A percentile compares a stretch with the other conserved stretches of the same genome.
Conservation (phyloP, 2,329 filamentous ascomycete species). For the Juglanconis sp. region DNA sequence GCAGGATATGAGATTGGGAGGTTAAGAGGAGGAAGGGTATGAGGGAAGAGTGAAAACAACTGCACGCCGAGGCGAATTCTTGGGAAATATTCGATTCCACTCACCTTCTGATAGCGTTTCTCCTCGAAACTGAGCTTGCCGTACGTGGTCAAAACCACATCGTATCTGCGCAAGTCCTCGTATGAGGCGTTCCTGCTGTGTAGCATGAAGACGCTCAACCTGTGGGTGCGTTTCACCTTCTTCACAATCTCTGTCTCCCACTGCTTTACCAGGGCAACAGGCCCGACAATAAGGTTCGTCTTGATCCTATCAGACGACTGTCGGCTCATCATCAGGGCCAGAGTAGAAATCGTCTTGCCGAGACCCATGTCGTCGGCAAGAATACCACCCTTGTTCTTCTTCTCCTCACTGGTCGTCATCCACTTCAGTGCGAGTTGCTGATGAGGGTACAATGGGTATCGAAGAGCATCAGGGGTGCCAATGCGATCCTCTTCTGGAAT, state of each 20-base stretch:
- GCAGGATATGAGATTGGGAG: not conserved
- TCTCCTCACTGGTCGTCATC: slow-evolving; percentile 72
- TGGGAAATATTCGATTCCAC: not conserved
- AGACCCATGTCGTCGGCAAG: slow-evolving; percentile 80
- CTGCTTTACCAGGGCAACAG: slow-evolving; percentile 75
- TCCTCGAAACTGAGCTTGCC: slow-evolving; percentile 67
- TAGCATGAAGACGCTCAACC: slow-evolving; percentile 64
- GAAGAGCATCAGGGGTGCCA: slow-evolving; percentile 67
- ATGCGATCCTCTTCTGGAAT: slow-evolving; percentile 60
- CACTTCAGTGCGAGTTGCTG: slow-evolving; percentile 76
- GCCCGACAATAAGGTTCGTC: slow-evolving; percentile 80
- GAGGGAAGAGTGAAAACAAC: not conserved
- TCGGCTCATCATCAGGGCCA: slow-evolving; percentile 71
- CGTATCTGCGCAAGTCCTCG: slow-evolving; percentile 59
- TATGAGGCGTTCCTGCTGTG: slow-evolving; percentile 65
- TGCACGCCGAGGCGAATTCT: not conserved
- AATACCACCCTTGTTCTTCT: slow-evolving; percentile 74
- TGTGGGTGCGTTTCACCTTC: slow-evolving; percentile 60
- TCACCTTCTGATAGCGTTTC: slow-evolving; percentile 52
- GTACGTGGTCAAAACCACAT: slow-evolving; percentile 78
- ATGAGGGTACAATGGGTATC: slow-evolving; percentile 70
- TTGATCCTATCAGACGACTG: slow-evolving; percentile 57
- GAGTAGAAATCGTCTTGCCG: slow-evolving; percentile 79
- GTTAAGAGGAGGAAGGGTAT: not conserved
- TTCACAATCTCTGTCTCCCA: slow-evolving; percentile 77